Percentiles rank a stretch among this genome's conserved stretches.
Evolutionary conservation across 2,329 filamentous ascomycete species (phyloP).

Genomic region (Bipolaris victoriae): DNA sequence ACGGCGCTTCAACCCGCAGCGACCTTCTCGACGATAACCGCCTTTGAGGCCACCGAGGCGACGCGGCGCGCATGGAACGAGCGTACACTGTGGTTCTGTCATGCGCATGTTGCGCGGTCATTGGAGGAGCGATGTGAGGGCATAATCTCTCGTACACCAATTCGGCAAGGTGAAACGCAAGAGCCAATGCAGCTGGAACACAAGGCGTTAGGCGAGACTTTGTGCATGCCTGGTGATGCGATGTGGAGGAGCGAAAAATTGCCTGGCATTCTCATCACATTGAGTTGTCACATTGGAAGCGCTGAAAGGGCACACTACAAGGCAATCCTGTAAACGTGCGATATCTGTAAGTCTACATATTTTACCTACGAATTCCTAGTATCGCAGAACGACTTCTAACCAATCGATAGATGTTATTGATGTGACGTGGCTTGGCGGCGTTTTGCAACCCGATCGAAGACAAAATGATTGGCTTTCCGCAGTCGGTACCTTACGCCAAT

Average conservation of each 20-base stretch:
- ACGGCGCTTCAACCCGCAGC: slow-evolving; percentile 19
- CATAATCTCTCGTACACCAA: slow-evolving; percentile 24
- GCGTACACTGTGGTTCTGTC: not conserved
- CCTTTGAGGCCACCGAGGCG: slow-evolving; percentile 19
- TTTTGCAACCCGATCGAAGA: slow-evolving; percentile 11
- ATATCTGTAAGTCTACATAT: slow-evolving; percentile 15
- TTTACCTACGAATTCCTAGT: slow-evolving; percentile 13
- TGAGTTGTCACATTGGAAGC: slow-evolving; percentile 27
- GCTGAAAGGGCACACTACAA: slow-evolving; percentile 25
- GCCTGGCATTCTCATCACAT: slow-evolving; percentile 16
- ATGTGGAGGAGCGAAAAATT: slow-evolving; percentile 8
- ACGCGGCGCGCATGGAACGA: slow-evolving; percentile 3
- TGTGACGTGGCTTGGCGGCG: slow-evolving; percentile 24
- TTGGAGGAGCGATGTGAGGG: slow-evolving; percentile 20
- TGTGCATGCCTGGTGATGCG: slow-evolving; percentile 11
- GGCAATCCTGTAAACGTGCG: slow-evolving; percentile 10
- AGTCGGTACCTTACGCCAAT: slow-evolving; percentile 21
- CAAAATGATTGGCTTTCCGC: slow-evolving; percentile 33
- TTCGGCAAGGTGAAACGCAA: slow-evolving; percentile 34
- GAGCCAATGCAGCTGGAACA: slow-evolving; percentile 27
- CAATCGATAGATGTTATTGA: slow-evolving; percentile 18
- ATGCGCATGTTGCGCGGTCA: slow-evolving; percentile 16
- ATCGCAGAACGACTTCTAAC: slow-evolving; percentile 13
- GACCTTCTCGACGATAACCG: slow-evolving; percentile 9
- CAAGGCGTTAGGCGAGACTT: slow-evolving; percentile 25